Base-by-base conservation (phyloP, 331 rosid species). In the Arachis monticola region DNA sequence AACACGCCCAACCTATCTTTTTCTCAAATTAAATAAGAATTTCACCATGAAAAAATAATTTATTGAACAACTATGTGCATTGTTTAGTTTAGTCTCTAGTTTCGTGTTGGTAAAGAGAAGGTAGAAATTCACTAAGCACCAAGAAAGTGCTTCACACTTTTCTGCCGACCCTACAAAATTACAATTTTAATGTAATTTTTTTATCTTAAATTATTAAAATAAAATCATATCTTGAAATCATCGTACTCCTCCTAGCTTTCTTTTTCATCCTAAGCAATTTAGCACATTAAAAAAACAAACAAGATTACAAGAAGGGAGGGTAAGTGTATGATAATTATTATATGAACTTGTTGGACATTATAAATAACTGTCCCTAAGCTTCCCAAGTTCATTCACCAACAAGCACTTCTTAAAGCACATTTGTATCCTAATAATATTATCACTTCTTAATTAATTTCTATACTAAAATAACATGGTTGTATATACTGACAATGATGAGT, bases 391-490 rank as follows among this genome's bases (percentile, higher is more conserved):
- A 67, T 61, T 74, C 53, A 67, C 41, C 32, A 62, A 12, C 38
- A 32, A 3, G 38, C 71, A 52, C 42, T 30, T 6, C 2, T n/a
- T 8, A 27, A 50, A 42, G 44, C 0, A 42, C 17, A 40, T 44
- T 48, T n/a, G 7, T 53, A 35, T 60, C 42, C 67, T 79, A 27
- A n/a, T 74, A 42, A 53, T 57, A 63, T 5, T 59, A 27, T 60
- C 64, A 2, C 40, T 35, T 35, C 5, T 35, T 35, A 35, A 35
- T 35, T 35, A 2, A 2, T 35, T 35, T 22, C 27, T 22, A 22
- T 35, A 35, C 4, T 35, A 35, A 3, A 35, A 35, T 64, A 70
- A 17, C 73, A 84, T 87, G 91, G 85, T 76, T 60, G 58, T 84
- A 6, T 13, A 48, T 60, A 75, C 67, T 0, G 45, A 60, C 72